Conservation (phyloP, 1,139 yeast genomes). For the Candida sanyaensis region DNA sequence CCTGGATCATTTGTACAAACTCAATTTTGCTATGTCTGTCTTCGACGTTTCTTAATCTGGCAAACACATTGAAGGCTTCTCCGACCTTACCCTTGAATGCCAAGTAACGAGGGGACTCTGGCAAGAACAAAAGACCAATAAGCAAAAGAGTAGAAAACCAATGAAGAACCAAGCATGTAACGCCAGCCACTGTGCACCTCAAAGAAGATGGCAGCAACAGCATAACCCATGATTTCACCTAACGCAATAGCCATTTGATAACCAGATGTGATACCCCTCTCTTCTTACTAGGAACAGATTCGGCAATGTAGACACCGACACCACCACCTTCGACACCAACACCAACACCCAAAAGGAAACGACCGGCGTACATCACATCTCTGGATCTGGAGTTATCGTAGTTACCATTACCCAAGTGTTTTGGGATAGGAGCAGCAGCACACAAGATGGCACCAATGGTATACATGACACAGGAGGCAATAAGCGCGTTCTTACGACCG, state of each 20-base stretch:
- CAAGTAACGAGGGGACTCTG: conserved; percentile 56
- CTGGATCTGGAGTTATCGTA: conserved; percentile 27
- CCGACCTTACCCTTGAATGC: conserved; percentile 51
- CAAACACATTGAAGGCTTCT: conserved; percentile 57
- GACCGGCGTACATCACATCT: conserved; percentile 51
- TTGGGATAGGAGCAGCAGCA: conserved; percentile 38
- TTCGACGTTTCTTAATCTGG: conserved; percentile 47
- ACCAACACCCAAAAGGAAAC: conserved; percentile 58
- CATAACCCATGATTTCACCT: conserved; percentile 60
- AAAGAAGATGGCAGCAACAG: conserved; percentile 57
- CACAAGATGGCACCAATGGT: conserved; percentile 58
- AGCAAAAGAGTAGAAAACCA: conserved; percentile 54
- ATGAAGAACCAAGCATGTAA: conserved; percentile 58
- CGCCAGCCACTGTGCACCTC: conserved; percentile 60
- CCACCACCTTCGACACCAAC: conserved; percentile 65
- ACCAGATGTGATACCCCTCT: conserved; percentile 61
- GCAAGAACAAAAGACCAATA: conserved; percentile 47
- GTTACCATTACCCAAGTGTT: conserved; percentile 7
- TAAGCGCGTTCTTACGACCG: conserved; percentile 55
- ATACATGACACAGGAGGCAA: conserved; percentile 55
- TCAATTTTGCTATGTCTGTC: conserved; percentile 44
- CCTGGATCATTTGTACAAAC: conserved; percentile 48
- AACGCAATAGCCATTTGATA: conserved; percentile 60
- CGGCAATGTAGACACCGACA: conserved; percentile 60
- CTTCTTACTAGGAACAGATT: conserved; percentile 56